Evolutionary conservation across 371 early-diverging fungal species (phyloP).

Genomic region (Rhizomucor miehei): DNA sequence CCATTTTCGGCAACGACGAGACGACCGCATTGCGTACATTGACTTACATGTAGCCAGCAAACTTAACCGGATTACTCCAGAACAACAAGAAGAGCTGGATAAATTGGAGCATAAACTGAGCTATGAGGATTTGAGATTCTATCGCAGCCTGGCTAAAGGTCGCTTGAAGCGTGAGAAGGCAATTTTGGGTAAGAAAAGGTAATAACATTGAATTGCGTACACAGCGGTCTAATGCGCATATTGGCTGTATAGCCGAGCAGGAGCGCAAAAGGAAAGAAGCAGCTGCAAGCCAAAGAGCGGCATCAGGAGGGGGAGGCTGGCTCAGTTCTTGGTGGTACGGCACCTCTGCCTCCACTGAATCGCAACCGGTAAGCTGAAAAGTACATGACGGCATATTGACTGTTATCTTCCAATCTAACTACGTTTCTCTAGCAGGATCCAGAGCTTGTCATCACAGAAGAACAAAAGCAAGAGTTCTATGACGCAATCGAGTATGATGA

Average conservation of each 20-base stretch:
- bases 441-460: conserved; percentile 60
- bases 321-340: conserved; percentile 69
- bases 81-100: conserved; percentile 60
- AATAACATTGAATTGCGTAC: too few species aligned
- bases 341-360: conserved; percentile 6
- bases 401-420: not conserved
- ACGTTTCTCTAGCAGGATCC: conserved; percentile 20
- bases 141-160: conserved; percentile 78
- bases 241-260: conserved; percentile 23
- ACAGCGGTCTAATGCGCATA: not conserved
- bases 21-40: conserved; percentile 81
- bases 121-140: conserved; percentile 89
- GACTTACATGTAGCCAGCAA: conserved; percentile 71
- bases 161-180: conserved; percentile 73
- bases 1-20: conserved; percentile 78
- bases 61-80: conserved; percentile 48
- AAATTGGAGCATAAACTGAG: conserved; percentile 76
- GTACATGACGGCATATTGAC: not conserved
- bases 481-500: conserved; percentile 96
- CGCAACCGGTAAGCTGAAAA: conserved; percentile 9
- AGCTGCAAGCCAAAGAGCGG: conserved; percentile 18
- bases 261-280: conserved; percentile 29
- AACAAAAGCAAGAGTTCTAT: conserved; percentile 84
- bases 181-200: conserved; percentile 47
- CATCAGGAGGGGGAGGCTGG: conserved; percentile 54